These are phyloP conservation scores for Artomyces pyxidatus DNA, from an alignment of 768 basidiomycete genomes.

Conservation along the genomic window DNA sequence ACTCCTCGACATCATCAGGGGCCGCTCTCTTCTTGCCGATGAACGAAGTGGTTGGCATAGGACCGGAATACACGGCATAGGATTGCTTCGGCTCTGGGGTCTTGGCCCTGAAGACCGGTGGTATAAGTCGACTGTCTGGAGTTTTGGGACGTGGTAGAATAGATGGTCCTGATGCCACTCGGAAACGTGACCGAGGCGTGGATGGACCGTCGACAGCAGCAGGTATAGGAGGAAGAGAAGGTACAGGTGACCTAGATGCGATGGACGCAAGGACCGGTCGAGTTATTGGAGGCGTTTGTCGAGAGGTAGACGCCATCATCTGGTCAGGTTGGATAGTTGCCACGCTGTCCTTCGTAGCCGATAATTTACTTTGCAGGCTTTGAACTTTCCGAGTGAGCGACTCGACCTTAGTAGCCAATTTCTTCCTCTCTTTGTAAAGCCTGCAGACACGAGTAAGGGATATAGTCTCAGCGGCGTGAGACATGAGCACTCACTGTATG, in stretches of 20 bases:
- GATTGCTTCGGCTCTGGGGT: constrained; percentile 21
- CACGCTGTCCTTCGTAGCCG: constrained; percentile 39
- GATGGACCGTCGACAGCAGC: constrained; percentile 4
- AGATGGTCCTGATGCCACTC: constrained; percentile 37
- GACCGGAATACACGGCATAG: background rate
- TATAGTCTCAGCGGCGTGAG: background rate
- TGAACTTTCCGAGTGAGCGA: constrained; percentile 65
- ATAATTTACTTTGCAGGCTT: constrained; percentile 59
- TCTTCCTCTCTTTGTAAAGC: constrained; percentile 76
- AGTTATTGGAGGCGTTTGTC: constrained; percentile 8
- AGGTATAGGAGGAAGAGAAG: background rate
- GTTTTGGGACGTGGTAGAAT: constrained; percentile 41
- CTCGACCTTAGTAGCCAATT: constrained; percentile 61
- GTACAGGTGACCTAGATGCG: constrained; percentile 12
- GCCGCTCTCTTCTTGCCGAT: constrained; percentile 63
- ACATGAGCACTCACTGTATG: constrained; percentile 52
- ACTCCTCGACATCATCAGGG: constrained; percentile 67
- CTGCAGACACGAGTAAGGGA: constrained; percentile 28
- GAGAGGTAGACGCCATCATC: constrained; percentile 15
- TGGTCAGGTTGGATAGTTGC: constrained; percentile 10
- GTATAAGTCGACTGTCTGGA: constrained; percentile 32
- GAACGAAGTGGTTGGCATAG: constrained; percentile 29
- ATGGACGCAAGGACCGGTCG: constrained; percentile 3
- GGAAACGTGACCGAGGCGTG: constrained; percentile 9
- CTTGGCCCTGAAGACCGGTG: constrained; percentile 19